Evolutionary conservation across 1,139 yeast species (phyloP).

Genomic region (Debaryomyces fabryi): DNA sequence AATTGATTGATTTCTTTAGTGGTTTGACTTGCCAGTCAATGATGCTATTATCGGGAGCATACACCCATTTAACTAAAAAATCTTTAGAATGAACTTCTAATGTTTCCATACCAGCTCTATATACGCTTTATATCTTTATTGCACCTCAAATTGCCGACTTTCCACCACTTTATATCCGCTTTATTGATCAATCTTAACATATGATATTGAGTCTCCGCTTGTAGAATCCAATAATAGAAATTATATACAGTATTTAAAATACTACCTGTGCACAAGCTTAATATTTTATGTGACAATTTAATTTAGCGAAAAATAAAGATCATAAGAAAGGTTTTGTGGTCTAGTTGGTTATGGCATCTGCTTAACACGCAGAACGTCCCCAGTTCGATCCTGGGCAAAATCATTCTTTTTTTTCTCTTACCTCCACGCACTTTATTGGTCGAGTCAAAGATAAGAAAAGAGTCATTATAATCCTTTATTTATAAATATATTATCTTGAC

Average conservation of each 20-base stretch:
- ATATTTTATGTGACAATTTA: too few relatives aligned
- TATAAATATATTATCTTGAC: too few relatives aligned
- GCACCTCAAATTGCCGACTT: not conserved
- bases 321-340: conserved; percentile 60
- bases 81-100: conserved; percentile 88
- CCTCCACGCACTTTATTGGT: not conserved
- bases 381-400: conserved; percentile 99
- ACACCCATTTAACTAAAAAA: conserved; percentile 88
- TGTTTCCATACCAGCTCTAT: conserved; percentile 62
- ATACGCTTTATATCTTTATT: not conserved
- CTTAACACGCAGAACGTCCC: conserved; percentile 99
- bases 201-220: conserved; percentile 7
- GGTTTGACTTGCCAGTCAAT: conserved; percentile 86
- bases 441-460: too few relatives aligned
- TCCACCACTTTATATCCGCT: not conserved
- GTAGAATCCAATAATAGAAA: not conserved
- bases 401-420: conserved; percentile 45
- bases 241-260: conserved; percentile 5
- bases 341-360: conserved; percentile 99
- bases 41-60: conserved; percentile 65
- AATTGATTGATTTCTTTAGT: conserved; percentile 75
- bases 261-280: not conserved
- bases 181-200: not conserved
- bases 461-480: not conserved
- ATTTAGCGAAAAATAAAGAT: not conserved